Percentiles rank a stretch among this genome's conserved stretches.
Evolutionary conservation across 768 basidiomycete genomes (phyloP).

Genomic region (Neoboletus subvelutipes): DNA sequence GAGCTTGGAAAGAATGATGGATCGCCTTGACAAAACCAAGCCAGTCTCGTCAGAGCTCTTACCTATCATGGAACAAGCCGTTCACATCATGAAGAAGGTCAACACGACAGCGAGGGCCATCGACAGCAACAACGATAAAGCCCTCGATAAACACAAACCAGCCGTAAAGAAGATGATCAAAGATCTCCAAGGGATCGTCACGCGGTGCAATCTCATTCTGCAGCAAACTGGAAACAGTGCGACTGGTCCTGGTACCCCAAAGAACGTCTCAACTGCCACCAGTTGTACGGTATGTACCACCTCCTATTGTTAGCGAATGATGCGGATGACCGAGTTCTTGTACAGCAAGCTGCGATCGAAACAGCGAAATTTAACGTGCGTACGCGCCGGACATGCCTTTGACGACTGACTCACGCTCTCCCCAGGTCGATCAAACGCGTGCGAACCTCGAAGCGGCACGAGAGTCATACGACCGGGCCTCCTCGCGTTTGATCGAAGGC

Average conservation of each 20-base stretch:
- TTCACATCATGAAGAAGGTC: background rate
- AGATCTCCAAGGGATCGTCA: constrained; percentile 13
- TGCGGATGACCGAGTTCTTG: background rate
- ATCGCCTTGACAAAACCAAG: constrained; percentile 14
- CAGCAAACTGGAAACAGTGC: constrained; percentile 15
- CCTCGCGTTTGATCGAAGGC: constrained; percentile 15
- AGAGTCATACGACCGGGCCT: constrained; percentile 14
- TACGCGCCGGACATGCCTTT: background rate
- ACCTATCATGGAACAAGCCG: constrained; percentile 8
- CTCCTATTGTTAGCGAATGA: background rate
- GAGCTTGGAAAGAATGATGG: constrained; percentile 11
- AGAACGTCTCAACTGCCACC: constrained; percentile 1
- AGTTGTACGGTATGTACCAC: constrained; percentile 2
- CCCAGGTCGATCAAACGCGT: constrained; percentile 21
- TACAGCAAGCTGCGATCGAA: constrained; percentile 14
- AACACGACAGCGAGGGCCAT: constrained; percentile 10
- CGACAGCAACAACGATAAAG: background rate
- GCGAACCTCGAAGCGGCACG: constrained; percentile 20
- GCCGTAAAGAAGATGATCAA: constrained; percentile 16
- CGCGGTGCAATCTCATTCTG: constrained; percentile 20
- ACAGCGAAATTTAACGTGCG: constrained; percentile 12
- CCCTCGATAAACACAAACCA: constrained; percentile 3
- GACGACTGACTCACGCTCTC: background rate
- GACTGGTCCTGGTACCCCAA: constrained; percentile 17
- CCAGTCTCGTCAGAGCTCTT: constrained; percentile 15